Percentiles rank a stretch among this genome's conserved stretches.
Conservation (phyloP, 2,329 filamentous ascomycete species). For the Ceratocystis destructans region DNA sequence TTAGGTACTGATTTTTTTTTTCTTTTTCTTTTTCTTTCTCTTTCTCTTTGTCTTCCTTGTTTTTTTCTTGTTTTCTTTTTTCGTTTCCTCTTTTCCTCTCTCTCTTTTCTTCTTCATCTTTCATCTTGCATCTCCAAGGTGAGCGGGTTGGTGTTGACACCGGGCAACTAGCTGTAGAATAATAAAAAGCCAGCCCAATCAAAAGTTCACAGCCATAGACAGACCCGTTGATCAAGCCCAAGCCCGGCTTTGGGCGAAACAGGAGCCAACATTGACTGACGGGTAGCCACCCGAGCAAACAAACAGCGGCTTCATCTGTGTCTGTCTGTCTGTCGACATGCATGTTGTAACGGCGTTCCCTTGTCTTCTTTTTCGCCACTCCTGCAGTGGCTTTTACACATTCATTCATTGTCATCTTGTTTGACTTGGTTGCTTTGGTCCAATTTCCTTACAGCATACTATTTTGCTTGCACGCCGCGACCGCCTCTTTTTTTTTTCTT, state of each 20-base stretch:
- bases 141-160: not conserved
- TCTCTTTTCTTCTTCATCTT: not conserved
- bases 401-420: not conserved
- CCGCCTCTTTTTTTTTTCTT: not conserved
- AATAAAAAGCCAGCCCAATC: not conserved
- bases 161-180: not conserved
- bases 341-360: conserved; percentile 5
- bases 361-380: conserved; percentile 1
- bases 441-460: not conserved
- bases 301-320: not conserved
- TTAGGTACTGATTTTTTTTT: too few species aligned
- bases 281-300: conserved; percentile 7
- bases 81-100: not conserved
- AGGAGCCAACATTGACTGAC: not conserved
- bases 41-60: not conserved
- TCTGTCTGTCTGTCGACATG: conserved; percentile 2
- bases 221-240: not conserved
- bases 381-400: not conserved
- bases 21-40: not conserved
- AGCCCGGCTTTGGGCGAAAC: not conserved
- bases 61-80: not conserved
- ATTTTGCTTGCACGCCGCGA: not conserved
- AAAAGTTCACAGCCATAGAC: not conserved
- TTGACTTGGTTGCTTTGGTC: not conserved
- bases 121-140: not conserved